phyloP scores from a whole-genome alignment of 192 early-diverging fungal species.

The Mortierella antarctica region DNA sequence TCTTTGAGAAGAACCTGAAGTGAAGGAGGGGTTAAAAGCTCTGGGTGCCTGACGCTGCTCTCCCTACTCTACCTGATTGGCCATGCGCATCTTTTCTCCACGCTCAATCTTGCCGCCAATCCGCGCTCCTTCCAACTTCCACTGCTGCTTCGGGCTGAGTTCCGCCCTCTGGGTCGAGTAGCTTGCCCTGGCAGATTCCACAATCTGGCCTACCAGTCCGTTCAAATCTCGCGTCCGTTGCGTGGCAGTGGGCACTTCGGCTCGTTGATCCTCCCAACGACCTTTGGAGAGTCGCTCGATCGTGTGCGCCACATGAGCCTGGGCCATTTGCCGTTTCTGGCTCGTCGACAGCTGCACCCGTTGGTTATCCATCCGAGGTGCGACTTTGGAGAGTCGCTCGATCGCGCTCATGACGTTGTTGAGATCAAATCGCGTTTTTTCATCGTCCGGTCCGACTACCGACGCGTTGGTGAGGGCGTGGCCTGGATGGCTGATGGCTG shows the following conservation, averaged over 20 bases:
- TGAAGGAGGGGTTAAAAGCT: background rate
- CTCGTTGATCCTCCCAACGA: slow-evolving; percentile 53
- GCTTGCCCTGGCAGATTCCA: slow-evolving; percentile 53
- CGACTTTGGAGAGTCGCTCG: slow-evolving; percentile 60
- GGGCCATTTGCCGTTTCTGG: slow-evolving; percentile 57
- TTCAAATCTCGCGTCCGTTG: slow-evolving; percentile 57
- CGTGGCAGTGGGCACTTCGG: background rate
- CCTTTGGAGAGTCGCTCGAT: slow-evolving; percentile 59
- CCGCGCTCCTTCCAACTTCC: slow-evolving; percentile 56
- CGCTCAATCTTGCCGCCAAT: slow-evolving; percentile 55
- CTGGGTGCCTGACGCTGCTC: background rate
- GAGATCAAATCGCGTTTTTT: slow-evolving; percentile 62
- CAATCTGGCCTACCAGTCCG: slow-evolving; percentile 61
- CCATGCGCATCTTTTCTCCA: slow-evolving; percentile 55
- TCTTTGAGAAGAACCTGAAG: background rate
- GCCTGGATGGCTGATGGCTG: too few relatives aligned
- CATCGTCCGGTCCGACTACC: slow-evolving; percentile 28
- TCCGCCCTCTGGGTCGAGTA: slow-evolving; percentile 61
- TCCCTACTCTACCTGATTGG: slow-evolving; percentile 52
- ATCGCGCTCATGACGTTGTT: slow-evolving; percentile 64
- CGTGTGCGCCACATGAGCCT: slow-evolving; percentile 54
- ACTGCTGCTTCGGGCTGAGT: slow-evolving; percentile 46
- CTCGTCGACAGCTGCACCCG: slow-evolving; percentile 58
- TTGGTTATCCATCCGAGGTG: slow-evolving; percentile 66
- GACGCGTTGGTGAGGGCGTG: too few relatives aligned